phyloP scores from a whole-genome alignment of 2,329 filamentous ascomycete species.

The Colletotrichum aenigma region DNA sequence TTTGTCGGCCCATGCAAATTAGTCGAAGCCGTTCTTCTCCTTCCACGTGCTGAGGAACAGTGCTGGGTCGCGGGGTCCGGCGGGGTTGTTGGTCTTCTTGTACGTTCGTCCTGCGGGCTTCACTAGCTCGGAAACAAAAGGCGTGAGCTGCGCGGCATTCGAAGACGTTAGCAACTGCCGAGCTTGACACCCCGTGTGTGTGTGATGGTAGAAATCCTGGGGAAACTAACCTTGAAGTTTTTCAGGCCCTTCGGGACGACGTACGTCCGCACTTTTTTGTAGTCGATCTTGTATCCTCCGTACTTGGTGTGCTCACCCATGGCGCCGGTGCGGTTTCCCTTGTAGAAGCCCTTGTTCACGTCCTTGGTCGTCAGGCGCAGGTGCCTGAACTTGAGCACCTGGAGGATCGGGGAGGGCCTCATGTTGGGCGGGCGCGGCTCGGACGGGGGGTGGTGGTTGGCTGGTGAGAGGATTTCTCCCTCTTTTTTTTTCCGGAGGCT shows the following conservation, averaged over 20 bases:
- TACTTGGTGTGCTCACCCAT: constrained; percentile 86
- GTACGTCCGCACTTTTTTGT: constrained; percentile 87
- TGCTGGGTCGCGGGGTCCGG: constrained; percentile 64
- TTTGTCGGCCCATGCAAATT: constrained; percentile 23
- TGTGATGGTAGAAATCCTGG: not conserved
- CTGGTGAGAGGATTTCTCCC: not conserved
- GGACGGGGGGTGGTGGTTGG: not conserved
- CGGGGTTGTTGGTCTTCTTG: constrained; percentile 56
- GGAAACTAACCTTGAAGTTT: constrained; percentile 69
- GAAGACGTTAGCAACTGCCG: not conserved
- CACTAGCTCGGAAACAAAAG: constrained; percentile 73
- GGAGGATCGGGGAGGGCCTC: constrained; percentile 72
- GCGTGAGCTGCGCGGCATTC: constrained; percentile 66
- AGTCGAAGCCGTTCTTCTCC: constrained; percentile 67
- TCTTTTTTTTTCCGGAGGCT: not conserved
- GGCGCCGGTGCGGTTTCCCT: constrained; percentile 87
- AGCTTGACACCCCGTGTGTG: not conserved
- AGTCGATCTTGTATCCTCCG: constrained; percentile 86
- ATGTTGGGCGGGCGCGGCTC: constrained; percentile 46
- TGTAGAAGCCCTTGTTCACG: constrained; percentile 94
- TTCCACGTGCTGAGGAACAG: constrained; percentile 72
- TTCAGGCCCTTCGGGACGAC: constrained; percentile 74
- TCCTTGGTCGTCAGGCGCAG: constrained; percentile 89
- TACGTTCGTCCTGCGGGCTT: constrained; percentile 37
- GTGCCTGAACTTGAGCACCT: constrained; percentile 72